Evolutionary conservation across 176 grass and related monocot genomes (phyloP).

Genomic region (Avena eriantha): DNA sequence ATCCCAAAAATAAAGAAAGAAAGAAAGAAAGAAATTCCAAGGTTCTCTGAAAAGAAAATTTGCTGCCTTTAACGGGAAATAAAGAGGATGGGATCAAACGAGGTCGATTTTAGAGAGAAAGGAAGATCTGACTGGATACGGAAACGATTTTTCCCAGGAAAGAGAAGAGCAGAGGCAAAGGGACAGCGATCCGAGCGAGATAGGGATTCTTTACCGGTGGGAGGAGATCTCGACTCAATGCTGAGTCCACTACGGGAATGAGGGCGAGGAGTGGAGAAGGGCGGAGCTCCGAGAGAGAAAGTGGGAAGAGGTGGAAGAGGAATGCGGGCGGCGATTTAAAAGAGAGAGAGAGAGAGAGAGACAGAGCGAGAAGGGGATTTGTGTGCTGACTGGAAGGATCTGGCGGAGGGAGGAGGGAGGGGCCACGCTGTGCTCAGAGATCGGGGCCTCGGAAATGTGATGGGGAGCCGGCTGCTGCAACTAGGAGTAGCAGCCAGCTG

Average conservation of each 20-base stretch:
- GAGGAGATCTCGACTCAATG: constrained; percentile 17
- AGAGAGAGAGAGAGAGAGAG: neutral
- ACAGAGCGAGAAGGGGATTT: neutral
- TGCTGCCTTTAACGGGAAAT: neutral
- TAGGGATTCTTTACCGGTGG: neutral
- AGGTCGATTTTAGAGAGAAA: neutral
- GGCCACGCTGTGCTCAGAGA: neutral
- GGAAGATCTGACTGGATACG: neutral
- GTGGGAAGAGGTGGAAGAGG: neutral
- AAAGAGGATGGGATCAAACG: neutral
- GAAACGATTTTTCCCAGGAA: neutral
- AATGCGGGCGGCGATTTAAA: neutral
- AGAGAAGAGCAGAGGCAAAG: neutral
- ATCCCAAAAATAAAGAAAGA: neutral
- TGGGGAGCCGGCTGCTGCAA: neutral
- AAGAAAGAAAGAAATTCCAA: neutral
- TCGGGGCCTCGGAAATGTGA: neutral
- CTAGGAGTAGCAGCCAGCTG: neutral
- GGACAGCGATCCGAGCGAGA: neutral
- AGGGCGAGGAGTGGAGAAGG: neutral
- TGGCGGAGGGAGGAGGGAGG: neutral
- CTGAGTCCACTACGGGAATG: neutral
- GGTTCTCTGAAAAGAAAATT: neutral
- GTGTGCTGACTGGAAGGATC: neutral
- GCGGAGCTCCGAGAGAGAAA: neutral